Base-by-base conservation (phyloP, 2,329 filamentous ascomycete species). In the Moelleriella libera region DNA sequence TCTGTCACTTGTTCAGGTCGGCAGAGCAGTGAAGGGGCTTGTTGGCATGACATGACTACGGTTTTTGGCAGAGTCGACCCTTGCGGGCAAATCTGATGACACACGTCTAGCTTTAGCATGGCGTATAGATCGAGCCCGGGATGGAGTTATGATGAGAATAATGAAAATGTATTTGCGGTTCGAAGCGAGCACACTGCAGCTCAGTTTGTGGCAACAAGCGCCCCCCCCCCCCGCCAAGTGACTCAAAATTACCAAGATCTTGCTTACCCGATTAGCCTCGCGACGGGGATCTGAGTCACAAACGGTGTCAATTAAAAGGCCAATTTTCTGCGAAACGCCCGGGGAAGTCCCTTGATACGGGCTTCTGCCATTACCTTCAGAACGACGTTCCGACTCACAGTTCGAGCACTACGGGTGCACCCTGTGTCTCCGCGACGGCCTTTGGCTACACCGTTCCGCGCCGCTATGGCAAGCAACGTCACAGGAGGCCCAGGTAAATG, bases 381-480 rank as follows among this genome's bases (percentile, higher is more conserved):
- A 54, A 68, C 63, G 58, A 68, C 66, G 71, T 75, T 71, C 61
- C 70, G 66, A 70, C 61, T 72, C 59, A 60, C 73, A 50, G 61
- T 67, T 57, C 70, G 72, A 70, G 73, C 74, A 65, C 71, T 79
- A 60, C 68, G 72, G 60, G 73, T 76, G 75, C 75, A 73, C 66
- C 70, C 71, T 62, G 62, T 70, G 65, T 71, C 67, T 53, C 67
- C 67, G 60, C 67, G 65, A 66, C 63, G 65, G 66, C 64, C 58
- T 52, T 62, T 65, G 47, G 60, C 42, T 37, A 48, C 57, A 41
- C 62, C 58, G 56, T 61, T 64, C 61, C 67, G 64, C 62, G 65
- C 68, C 58, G 72, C 64, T 59, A 80, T 80, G 77, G 76, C 77
- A 57, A 74, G 72, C 52, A 77, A 80, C 62, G 71, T 71, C 56